These are phyloP conservation scores for Begonia fuchsioides DNA, from an alignment of 306 rosid genomes.

Conservation along the genomic window DNA sequence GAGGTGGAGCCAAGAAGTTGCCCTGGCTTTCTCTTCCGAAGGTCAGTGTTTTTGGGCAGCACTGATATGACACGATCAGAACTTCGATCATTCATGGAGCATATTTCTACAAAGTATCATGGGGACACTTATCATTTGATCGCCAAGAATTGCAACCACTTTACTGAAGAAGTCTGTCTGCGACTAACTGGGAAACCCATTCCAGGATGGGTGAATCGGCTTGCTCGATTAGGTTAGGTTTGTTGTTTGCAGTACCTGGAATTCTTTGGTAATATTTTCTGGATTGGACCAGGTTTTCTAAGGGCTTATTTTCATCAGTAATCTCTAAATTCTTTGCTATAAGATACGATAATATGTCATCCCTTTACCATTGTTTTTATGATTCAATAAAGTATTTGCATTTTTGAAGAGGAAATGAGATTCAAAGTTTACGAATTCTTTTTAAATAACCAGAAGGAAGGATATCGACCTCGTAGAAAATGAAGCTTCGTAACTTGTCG, in stretches of 20 bases:
- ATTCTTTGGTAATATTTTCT: conserved; percentile 3
- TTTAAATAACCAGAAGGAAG: too few species aligned
- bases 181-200: conserved; percentile 76
- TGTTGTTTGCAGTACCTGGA: conserved; percentile 8
- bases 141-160: conserved; percentile 95
- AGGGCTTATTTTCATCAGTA: too few species aligned
- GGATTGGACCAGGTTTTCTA: too few species aligned
- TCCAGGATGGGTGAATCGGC: conserved; percentile 94
- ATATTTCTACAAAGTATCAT: conserved; percentile 57
- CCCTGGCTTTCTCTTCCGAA: conserved; percentile 89
- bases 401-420: too few species aligned
- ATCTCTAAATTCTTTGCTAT: too few species aligned
- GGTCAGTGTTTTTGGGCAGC: conserved; percentile 67
- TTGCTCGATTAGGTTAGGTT: conserved; percentile 73
- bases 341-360: too few species aligned
- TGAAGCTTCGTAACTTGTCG: too few species aligned
- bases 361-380: too few species aligned
- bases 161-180: conserved; percentile 72
- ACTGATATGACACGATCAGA: conserved; percentile 62
- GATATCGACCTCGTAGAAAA: too few species aligned
- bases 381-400: too few species aligned
- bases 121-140: conserved; percentile 94
- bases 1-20: conserved; percentile 95
- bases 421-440: too few species aligned
- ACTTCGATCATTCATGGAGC: conserved; percentile 63